phyloP scores from a whole-genome alignment of 257 asterid genomes.

The Solanum appendiculatum region DNA sequence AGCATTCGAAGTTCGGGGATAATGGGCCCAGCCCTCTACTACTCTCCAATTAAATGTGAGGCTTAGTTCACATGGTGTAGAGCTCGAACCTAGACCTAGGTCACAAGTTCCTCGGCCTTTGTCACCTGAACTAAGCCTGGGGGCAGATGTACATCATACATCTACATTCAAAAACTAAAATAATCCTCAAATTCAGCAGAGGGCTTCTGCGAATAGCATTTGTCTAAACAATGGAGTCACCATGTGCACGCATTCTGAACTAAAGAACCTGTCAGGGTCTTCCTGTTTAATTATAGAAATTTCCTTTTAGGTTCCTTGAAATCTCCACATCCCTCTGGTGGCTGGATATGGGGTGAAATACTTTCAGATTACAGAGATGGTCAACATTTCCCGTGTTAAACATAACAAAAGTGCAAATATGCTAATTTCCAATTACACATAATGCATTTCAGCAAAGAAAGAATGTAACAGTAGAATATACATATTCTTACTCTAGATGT shows the following conservation, averaged over 20 bases:
- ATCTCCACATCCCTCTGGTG: not conserved
- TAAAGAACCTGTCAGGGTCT: not conserved
- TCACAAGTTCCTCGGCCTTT: not conserved
- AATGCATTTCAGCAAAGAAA: not conserved
- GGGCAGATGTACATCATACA: not conserved
- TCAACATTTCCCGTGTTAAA: not conserved
- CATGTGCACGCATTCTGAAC: not conserved
- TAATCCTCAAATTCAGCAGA: not conserved
- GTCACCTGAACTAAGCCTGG: not conserved
- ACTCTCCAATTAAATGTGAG: not conserved
- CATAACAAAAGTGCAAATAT: not conserved
- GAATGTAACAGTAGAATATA: not conserved
- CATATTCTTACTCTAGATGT: conserved; percentile 71
- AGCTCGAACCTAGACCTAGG: not conserved
- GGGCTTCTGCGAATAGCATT: not conserved
- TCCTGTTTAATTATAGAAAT: not conserved
- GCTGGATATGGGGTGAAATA: not conserved
- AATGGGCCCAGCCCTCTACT: not conserved
- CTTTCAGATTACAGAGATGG: not conserved
- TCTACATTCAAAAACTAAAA: not conserved
- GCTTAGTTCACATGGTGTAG: not conserved
- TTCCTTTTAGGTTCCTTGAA: not conserved
- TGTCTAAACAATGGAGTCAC: not conserved
- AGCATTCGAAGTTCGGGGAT: not conserved
- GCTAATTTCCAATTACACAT: not conserved